Evolutionary conservation across 2,329 filamentous ascomycete genomes (phyloP).

Genomic region (Daldinia eschscholtzii): DNA sequence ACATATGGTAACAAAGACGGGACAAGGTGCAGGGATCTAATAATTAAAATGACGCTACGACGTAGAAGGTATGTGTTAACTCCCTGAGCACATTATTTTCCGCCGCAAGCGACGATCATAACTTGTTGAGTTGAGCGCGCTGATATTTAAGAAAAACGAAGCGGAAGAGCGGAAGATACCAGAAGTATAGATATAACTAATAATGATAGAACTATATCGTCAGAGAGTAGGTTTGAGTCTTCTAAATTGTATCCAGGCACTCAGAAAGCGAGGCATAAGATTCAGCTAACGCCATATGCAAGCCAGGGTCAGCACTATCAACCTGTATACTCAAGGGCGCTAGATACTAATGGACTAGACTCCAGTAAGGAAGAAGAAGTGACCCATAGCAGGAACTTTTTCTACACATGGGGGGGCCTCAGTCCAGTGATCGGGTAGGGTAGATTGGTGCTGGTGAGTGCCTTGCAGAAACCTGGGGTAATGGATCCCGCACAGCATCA

Average conservation of each 20-base stretch:
- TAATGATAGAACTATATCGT: not conserved
- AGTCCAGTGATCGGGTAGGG: slow-evolving; percentile 21
- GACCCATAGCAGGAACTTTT: slow-evolving; percentile 5
- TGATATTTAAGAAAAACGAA: slow-evolving; percentile 19
- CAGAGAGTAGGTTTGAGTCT: not conserved
- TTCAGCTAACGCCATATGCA: slow-evolving; percentile 2
- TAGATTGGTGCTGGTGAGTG: slow-evolving; percentile 22
- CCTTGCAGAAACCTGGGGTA: slow-evolving; percentile 46
- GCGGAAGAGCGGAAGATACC: not conserved
- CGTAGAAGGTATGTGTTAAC: slow-evolving; percentile 25
- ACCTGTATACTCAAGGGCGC: slow-evolving; percentile 1
- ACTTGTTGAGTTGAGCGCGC: slow-evolving; percentile 14
- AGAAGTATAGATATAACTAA: not conserved
- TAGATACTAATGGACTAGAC: too few relatives aligned
- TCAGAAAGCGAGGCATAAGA: slow-evolving; percentile 1
- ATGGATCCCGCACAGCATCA: slow-evolving; percentile 23
- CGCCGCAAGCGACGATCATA: slow-evolving; percentile 40
- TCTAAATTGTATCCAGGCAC: not conserved
- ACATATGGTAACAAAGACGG: slow-evolving; percentile 30
- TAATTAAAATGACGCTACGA: slow-evolving; percentile 36
- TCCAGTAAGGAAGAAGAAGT: not conserved
- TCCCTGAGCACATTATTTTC: slow-evolving; percentile 36
- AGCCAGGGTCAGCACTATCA: slow-evolving; percentile 14
- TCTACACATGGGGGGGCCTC: not conserved
- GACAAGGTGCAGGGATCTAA: slow-evolving; percentile 38